phyloP scores from a whole-genome alignment of 2,329 filamentous ascomycete genomes.

The Raffaelea albimanens region DNA sequence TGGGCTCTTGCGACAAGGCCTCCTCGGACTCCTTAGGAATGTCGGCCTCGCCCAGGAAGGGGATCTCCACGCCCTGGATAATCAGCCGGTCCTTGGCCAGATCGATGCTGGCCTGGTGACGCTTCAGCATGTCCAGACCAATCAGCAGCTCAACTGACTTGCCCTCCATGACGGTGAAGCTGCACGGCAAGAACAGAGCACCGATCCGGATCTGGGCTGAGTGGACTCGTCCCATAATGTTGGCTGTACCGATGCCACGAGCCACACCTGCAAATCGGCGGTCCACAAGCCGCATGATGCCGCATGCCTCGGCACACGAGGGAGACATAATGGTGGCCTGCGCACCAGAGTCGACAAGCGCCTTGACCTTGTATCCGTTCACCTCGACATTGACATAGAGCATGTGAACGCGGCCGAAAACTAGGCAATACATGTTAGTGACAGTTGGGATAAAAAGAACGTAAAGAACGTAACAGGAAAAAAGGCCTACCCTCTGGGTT shows the following conservation, averaged over 20 bases:
- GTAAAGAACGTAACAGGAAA: background rate
- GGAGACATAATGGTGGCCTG: conserved; percentile 99
- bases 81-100: conserved; percentile 74
- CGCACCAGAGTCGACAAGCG: conserved; percentile 92
- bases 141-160: conserved; percentile 91
- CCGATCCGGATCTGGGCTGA: conserved; percentile 93
- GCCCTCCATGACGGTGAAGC: conserved; percentile 98
- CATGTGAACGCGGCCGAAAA: conserved; percentile 91
- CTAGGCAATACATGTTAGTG: conserved; percentile 31
- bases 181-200: conserved; percentile 76
- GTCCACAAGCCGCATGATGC: conserved; percentile 94
- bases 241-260: conserved; percentile 86
- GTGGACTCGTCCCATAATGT: conserved; percentile 90
- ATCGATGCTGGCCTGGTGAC: conserved; percentile 89
- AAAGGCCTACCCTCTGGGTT: conserved; percentile 72
- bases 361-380: conserved; percentile 86
- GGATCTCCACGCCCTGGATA: conserved; percentile 80
- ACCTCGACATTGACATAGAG: conserved; percentile 94
- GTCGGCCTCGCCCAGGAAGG: conserved; percentile 85
- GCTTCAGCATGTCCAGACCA: conserved; percentile 92
- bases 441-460: background rate
- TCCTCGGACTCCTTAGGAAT: conserved; percentile 80
- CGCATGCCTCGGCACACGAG: conserved; percentile 78
- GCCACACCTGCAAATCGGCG: conserved; percentile 86
- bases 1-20: conserved; percentile 67